phyloP scores from a whole-genome alignment of 1,284 basidiomycete genomes.

The Cutaneotrichosporon arboriforme region DNA sequence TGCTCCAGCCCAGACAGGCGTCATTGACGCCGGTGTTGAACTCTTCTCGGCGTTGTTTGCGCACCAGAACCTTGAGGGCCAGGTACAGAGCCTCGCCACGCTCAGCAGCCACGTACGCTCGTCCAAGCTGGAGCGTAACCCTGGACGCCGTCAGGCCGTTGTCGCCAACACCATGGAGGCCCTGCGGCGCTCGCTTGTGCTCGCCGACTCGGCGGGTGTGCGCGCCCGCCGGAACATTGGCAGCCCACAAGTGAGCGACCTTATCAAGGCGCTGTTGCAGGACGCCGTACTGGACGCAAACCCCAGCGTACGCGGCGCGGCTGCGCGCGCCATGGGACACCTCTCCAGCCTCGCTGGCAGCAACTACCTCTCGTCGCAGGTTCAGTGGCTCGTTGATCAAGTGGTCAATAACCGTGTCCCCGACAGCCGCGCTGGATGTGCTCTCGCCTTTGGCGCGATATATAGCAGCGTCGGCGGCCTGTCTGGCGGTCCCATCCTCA shows the following conservation, averaged over 20 bases:
- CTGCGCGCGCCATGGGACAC: slow-evolving; percentile 87
- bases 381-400: slow-evolving; percentile 88
- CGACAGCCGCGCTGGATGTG: slow-evolving; percentile 86
- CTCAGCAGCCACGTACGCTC: slow-evolving; percentile 61
- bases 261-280: slow-evolving; percentile 69
- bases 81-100: slow-evolving; percentile 62
- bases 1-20: slow-evolving; percentile 72
- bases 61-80: slow-evolving; percentile 66
- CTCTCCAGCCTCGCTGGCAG: slow-evolving; percentile 79
- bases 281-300: slow-evolving; percentile 80
- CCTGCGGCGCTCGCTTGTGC: slow-evolving; percentile 66
- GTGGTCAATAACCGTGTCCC: slow-evolving; percentile 96
- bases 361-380: slow-evolving; percentile 76
- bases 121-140: slow-evolving; percentile 77
- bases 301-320: slow-evolving; percentile 65
- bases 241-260: slow-evolving; percentile 60
- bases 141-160: slow-evolving; percentile 81
- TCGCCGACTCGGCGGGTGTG: slow-evolving; percentile 53
- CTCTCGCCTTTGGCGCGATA: slow-evolving; percentile 87
- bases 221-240: slow-evolving; percentile 66
- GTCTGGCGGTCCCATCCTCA: slow-evolving; percentile 86
- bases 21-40: slow-evolving; percentile 82
- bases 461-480: slow-evolving; percentile 89
- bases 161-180: slow-evolving; percentile 78
- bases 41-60: slow-evolving; percentile 77